Conservation (phyloP, 169 alveolate species). For the Cryptosporidium canis region DNA sequence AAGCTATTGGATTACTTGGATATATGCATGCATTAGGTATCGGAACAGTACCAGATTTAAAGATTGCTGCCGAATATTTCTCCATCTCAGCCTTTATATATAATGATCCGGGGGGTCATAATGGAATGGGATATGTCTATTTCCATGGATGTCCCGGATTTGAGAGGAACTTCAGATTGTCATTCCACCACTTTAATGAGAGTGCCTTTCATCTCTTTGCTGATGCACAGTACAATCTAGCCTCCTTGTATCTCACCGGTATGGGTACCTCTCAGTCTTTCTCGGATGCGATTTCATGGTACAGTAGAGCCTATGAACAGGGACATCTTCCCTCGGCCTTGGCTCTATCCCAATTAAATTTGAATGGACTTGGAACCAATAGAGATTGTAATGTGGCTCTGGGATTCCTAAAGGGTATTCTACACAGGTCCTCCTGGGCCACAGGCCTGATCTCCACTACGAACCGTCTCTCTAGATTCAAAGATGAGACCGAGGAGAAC, state of each 20-base stretch:
- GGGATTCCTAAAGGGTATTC: neutral
- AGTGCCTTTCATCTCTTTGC: conserved; percentile 65
- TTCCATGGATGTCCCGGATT: conserved; percentile 58
- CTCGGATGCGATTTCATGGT: conserved; percentile 57
- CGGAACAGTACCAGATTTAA: conserved; percentile 15
- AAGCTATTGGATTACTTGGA: conserved; percentile 62
- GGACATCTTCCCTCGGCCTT: conserved; percentile 67
- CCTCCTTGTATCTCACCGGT: conserved; percentile 62
- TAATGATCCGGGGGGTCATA: conserved; percentile 69
- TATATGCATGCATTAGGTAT: conserved; percentile 62
- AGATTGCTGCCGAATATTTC: conserved; percentile 44
- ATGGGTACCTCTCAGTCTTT: conserved; percentile 65
- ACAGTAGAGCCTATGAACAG: conserved; percentile 67
- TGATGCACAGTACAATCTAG: conserved; percentile 64
- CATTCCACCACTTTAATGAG: conserved; percentile 68
- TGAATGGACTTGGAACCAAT: conserved; percentile 56
- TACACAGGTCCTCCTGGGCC: conserved; percentile 11
- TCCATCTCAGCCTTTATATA: conserved; percentile 58
- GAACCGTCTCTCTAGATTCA: neutral
- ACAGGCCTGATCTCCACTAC: neutral
- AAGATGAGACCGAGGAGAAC: neutral
- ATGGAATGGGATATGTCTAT: conserved; percentile 69
- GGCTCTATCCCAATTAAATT: conserved; percentile 58
- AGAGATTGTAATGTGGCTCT: conserved; percentile 43
- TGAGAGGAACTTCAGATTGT: conserved; percentile 40